These are phyloP conservation scores for Neoscytalidium dimidiatum DNA, from an alignment of 2,329 filamentous ascomycete species.

Conservation along the genomic window DNA sequence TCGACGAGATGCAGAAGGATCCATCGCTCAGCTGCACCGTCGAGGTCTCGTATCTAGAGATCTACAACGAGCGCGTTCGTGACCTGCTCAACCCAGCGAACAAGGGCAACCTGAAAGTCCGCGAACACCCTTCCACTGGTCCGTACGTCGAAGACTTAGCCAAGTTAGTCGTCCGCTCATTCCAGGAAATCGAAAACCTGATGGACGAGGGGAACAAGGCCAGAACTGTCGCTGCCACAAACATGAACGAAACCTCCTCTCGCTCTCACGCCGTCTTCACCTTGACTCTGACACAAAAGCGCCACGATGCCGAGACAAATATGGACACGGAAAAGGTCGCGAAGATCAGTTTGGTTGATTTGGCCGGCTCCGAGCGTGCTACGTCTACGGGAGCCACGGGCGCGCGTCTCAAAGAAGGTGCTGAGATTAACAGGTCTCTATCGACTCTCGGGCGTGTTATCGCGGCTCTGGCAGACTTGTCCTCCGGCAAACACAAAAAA, in stretches of 20 bases:
- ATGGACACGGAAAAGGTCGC: constrained; percentile 98
- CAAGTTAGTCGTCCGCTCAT: constrained; percentile 89
- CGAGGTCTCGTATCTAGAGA: constrained; percentile 97
- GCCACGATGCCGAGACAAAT: constrained; percentile 85
- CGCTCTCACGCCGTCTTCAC: constrained; percentile 98
- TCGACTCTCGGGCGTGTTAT: constrained; percentile 97
- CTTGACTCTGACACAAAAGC: constrained; percentile 90
- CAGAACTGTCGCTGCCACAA: constrained; percentile 93
- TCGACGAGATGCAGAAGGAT: constrained; percentile 70
- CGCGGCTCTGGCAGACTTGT: constrained; percentile 88
- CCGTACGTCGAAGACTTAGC: constrained; percentile 98
- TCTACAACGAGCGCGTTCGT: constrained; percentile 97
- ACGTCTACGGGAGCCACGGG: constrained; percentile 97
- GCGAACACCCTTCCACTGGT: constrained; percentile 95
- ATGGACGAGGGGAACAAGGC: constrained; percentile 99
- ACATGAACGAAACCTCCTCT: constrained; percentile 99
- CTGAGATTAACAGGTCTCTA: constrained; percentile 95
- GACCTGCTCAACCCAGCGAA: constrained; percentile 93
- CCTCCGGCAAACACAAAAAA: constrained; percentile 78
- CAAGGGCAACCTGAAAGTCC: constrained; percentile 94
- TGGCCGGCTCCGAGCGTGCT: constrained; percentile 95
- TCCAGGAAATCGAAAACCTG: constrained; percentile 91
- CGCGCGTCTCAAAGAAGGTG: constrained; percentile 92
- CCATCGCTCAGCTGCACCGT: constrained; percentile 84
- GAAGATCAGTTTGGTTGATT: constrained; percentile 95